These are phyloP conservation scores for Coemansia sp. DNA, from an alignment of 192 early-diverging fungal genomes.

Conservation along the genomic window DNA sequence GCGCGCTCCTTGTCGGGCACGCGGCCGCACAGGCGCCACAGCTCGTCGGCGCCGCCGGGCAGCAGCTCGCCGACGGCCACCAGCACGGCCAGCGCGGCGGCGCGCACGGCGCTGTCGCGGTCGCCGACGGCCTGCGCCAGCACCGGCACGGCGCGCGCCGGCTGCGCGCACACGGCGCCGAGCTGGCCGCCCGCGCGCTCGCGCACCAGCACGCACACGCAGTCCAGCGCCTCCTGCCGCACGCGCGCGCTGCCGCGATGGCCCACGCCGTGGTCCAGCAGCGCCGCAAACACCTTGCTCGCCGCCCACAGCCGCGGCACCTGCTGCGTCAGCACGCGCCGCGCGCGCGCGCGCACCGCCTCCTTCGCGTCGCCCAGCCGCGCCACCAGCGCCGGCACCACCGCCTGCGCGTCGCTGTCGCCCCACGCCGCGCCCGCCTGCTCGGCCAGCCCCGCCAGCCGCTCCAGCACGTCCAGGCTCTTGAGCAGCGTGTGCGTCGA, in stretches of 20 bases:
- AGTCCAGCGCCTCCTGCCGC: constrained; percentile 79
- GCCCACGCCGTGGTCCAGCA: constrained; percentile 63
- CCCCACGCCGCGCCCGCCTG: constrained; percentile 47
- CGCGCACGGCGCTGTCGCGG: constrained; percentile 75
- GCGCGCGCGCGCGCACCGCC: constrained; percentile 61
- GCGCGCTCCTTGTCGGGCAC: constrained; percentile 78
- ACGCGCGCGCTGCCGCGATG: constrained; percentile 74
- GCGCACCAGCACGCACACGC: constrained; percentile 68
- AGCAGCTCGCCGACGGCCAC: constrained; percentile 71
- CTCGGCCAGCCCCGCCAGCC: constrained; percentile 62
- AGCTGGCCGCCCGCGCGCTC: constrained; percentile 42
- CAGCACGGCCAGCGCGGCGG: constrained; percentile 68
- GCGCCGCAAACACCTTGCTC: constrained; percentile 67
- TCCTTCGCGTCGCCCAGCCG: constrained; percentile 85
- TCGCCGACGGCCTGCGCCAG: constrained; percentile 74
- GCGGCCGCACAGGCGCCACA: constrained; percentile 68
- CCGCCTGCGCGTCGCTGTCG: constrained; percentile 77
- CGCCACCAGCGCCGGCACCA: constrained; percentile 63
- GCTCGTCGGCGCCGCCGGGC: constrained; percentile 58
- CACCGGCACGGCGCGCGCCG: constrained; percentile 65
- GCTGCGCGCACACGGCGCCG: constrained; percentile 44
- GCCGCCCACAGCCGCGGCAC: constrained; percentile 73
- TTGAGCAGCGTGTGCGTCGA: constrained; percentile 84
- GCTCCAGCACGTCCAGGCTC: constrained; percentile 76
- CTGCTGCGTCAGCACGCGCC: constrained; percentile 67